A percentile compares a stretch with the other conserved stretches of the same genome.
phyloP scores from a whole-genome alignment of 179 eudicot species.

The Spinacia oleracea region DNA sequence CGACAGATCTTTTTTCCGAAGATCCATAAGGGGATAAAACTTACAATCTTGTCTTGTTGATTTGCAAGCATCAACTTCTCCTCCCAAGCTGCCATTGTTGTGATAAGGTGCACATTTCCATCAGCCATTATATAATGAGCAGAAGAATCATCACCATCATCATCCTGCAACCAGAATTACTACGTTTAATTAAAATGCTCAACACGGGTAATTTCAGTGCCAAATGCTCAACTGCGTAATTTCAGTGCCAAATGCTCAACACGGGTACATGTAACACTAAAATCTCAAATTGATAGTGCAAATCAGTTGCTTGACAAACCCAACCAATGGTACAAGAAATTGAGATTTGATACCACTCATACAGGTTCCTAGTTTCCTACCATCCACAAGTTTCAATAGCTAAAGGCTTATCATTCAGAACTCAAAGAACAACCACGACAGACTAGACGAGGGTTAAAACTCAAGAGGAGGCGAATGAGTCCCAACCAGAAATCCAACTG shows the following conservation, averaged over 20 bases:
- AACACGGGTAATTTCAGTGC: not conserved
- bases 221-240: not conserved
- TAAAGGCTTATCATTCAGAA: not conserved
- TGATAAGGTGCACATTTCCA: slow-evolving; percentile 85
- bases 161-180: slow-evolving; percentile 32
- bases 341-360: not conserved
- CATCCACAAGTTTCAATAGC: not conserved
- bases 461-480: not conserved
- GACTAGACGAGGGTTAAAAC: not conserved
- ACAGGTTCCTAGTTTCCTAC: not conserved
- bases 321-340: not conserved
- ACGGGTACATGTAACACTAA: slow-evolving; percentile 6
- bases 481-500: not conserved
- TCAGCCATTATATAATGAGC: slow-evolving; percentile 66
- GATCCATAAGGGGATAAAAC: slow-evolving; percentile 27
- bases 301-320: not conserved
- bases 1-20: not conserved
- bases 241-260: not conserved
- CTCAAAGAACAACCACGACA: not conserved
- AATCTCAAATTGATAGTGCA: not conserved
- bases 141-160: slow-evolving; percentile 62
- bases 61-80: slow-evolving; percentile 72
- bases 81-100: slow-evolving; percentile 81
- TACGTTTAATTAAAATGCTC: slow-evolving; percentile 3
- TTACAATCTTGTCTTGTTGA: slow-evolving; percentile 78